A percentile compares a stretch with the other conserved stretches of the same genome.
Conservation (phyloP, 805 yeast genomes). For the Candida corydali region DNA sequence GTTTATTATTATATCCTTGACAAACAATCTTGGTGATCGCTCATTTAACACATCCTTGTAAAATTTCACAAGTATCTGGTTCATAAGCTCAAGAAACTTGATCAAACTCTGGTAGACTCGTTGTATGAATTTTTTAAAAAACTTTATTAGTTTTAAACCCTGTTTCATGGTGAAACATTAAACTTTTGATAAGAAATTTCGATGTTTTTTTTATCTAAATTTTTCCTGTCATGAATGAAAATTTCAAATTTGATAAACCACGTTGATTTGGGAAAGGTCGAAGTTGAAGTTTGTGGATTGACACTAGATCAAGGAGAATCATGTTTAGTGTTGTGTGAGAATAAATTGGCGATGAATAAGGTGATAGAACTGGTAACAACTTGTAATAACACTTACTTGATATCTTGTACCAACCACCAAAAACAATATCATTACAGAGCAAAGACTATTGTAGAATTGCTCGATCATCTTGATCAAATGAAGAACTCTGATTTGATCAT, state of each 20-base stretch:
- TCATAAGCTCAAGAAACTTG: no score
- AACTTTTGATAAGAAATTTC: no score
- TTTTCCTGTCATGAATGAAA: no score
- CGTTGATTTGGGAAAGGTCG: not conserved
- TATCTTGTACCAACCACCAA: not conserved
- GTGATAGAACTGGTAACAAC: no score
- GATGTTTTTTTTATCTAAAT: no score
- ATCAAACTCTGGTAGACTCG: no score
- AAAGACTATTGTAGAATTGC: slow-evolving; percentile 3
- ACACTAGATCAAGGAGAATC: not conserved
- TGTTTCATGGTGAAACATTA: no score
- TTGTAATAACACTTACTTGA: not conserved
- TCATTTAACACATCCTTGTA: slow-evolving; percentile 6
- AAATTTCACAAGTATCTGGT: not conserved
- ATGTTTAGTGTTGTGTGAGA: slow-evolving; percentile 1
- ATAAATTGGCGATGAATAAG: not conserved
- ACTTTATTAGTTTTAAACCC: no score
- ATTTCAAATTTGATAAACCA: slow-evolving; percentile 2
- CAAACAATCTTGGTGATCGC: not conserved
- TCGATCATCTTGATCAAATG: not conserved
- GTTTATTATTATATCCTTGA: slow-evolving; percentile 3
- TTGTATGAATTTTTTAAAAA: no score
- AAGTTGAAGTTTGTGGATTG: not conserved
- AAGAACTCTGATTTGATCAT: not conserved
- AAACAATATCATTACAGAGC: not conserved